These are phyloP conservation scores for Lineolata rhizophorae DNA, from an alignment of 495 filamentous ascomycete species.

Conservation along the genomic window DNA sequence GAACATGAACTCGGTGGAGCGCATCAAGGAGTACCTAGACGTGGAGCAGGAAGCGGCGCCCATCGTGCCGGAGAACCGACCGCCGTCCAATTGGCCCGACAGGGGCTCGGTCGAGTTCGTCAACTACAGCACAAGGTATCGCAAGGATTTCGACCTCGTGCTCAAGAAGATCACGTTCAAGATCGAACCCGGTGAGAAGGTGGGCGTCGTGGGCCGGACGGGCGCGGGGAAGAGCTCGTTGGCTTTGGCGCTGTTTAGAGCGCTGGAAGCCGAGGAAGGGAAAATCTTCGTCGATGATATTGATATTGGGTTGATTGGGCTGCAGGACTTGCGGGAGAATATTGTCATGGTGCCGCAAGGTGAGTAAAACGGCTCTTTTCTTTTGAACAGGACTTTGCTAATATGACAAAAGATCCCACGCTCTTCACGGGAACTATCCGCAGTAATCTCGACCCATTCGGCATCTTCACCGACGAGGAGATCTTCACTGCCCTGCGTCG, in stretches of 20 bases:
- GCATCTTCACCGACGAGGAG: slow-evolving; percentile 72
- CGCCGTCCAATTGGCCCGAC: slow-evolving; percentile 62
- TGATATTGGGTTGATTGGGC: slow-evolving; percentile 70
- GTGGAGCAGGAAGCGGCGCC: slow-evolving; percentile 80
- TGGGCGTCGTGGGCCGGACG: slow-evolving; percentile 91
- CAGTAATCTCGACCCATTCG: slow-evolving; percentile 88
- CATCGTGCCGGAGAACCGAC: slow-evolving; percentile 57
- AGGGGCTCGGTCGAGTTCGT: slow-evolving; percentile 71
- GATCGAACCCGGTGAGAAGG: slow-evolving; percentile 71
- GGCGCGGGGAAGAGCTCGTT: slow-evolving; percentile 96
- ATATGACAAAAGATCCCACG: slow-evolving; percentile 48
- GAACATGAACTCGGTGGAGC: slow-evolving; percentile 99
- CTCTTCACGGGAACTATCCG: slow-evolving; percentile 92
- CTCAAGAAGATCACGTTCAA: slow-evolving; percentile 67
- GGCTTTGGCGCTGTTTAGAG: slow-evolving; percentile 86
- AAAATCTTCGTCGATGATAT: slow-evolving; percentile 79
- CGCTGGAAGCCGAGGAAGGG: slow-evolving; percentile 80
- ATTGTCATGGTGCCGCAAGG: slow-evolving; percentile 93
- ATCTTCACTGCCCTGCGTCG: slow-evolving; percentile 72
- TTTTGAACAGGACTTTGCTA: not conserved
- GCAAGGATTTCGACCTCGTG: slow-evolving; percentile 68
- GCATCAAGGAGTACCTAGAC: slow-evolving; percentile 90
- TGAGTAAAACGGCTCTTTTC: slow-evolving; percentile 3
- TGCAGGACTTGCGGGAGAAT: slow-evolving; percentile 74
- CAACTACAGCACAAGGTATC: slow-evolving; percentile 73